Conservation (phyloP, 78 protist genomes). For the Chrysochromulina tobinii region DNA sequence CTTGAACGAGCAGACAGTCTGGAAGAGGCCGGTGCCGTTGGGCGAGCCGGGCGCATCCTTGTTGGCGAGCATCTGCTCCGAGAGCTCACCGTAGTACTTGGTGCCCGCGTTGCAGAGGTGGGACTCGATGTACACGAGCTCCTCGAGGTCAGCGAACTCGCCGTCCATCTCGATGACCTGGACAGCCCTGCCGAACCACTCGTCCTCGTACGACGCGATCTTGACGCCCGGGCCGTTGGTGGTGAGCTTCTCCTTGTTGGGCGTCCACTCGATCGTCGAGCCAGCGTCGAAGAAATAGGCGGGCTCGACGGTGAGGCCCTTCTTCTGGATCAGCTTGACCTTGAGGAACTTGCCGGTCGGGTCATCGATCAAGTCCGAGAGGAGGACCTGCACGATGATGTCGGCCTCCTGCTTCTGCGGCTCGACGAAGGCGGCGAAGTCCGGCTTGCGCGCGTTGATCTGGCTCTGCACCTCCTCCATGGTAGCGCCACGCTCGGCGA, state of each 20-base stretch:
- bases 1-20: slow-evolving; percentile 46
- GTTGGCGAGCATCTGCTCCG: slow-evolving; percentile 52
- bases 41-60: slow-evolving; percentile 47
- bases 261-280: slow-evolving; percentile 26
- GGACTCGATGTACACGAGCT: slow-evolving; percentile 50
- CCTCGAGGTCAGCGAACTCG: slow-evolving; percentile 34
- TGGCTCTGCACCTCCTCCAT: slow-evolving; percentile 13
- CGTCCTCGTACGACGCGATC: not conserved
- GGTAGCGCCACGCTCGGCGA: slow-evolving; percentile 54
- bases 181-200: slow-evolving; percentile 15
- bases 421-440: slow-evolving; percentile 54
- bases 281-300: slow-evolving; percentile 41
- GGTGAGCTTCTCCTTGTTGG: slow-evolving; percentile 13
- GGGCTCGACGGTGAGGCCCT: not conserved
- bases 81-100: slow-evolving; percentile 51
- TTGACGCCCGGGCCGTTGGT: not conserved
- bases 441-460: slow-evolving; percentile 55
- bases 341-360: not conserved
- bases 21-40: slow-evolving; percentile 61
- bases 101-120: slow-evolving; percentile 23
- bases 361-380: not conserved
- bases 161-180: slow-evolving; percentile 55
- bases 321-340: slow-evolving; percentile 27
- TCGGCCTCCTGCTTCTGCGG: slow-evolving; percentile 56
- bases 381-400: slow-evolving; percentile 22